A percentile compares a stretch with the other conserved stretches of the same genome.
Conservation (phyloP, 352 stramenopile species). For the Saprolegnia parasitica region DNA sequence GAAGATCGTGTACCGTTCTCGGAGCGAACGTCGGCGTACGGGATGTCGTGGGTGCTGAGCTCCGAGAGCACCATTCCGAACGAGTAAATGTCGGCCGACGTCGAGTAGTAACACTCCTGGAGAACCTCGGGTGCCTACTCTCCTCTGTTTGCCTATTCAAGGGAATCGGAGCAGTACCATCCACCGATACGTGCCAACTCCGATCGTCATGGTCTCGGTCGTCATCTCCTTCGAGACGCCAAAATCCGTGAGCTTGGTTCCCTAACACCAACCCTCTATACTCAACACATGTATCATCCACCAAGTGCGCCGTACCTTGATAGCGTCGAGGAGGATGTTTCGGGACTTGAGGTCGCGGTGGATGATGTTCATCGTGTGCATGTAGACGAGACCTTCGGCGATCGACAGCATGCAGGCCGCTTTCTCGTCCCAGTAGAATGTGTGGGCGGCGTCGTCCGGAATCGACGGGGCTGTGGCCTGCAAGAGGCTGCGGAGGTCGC, state of each 20-base stretch:
- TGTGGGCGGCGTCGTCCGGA: background rate
- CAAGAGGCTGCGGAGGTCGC: constrained; percentile 23
- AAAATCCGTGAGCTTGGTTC: constrained; percentile 68
- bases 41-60: too few relatives aligned
- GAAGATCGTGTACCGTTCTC: too few relatives aligned
- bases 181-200: constrained; percentile 25
- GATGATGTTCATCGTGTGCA: constrained; percentile 28
- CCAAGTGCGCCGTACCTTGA: constrained; percentile 1
- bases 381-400: constrained; percentile 23
- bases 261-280: background rate
- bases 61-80: too few relatives aligned
- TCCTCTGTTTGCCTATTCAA: background rate
- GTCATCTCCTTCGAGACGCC: constrained; percentile 5
- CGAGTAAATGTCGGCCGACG: too few relatives aligned
- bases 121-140: background rate
- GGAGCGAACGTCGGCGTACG: too few relatives aligned
- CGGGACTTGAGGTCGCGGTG: constrained; percentile 27
- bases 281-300: background rate
- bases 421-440: constrained; percentile 21
- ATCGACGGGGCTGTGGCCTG: too few relatives aligned
- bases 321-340: constrained; percentile 21
- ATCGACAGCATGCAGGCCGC: constrained; percentile 8
- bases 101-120: too few relatives aligned
- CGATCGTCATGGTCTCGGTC: constrained; percentile 24
- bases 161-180: constrained; percentile 21